Percentiles rank a stretch among this genome's conserved stretches.
Conservation (phyloP, 331 rosid species). For the Stylosanthes scabra region DNA sequence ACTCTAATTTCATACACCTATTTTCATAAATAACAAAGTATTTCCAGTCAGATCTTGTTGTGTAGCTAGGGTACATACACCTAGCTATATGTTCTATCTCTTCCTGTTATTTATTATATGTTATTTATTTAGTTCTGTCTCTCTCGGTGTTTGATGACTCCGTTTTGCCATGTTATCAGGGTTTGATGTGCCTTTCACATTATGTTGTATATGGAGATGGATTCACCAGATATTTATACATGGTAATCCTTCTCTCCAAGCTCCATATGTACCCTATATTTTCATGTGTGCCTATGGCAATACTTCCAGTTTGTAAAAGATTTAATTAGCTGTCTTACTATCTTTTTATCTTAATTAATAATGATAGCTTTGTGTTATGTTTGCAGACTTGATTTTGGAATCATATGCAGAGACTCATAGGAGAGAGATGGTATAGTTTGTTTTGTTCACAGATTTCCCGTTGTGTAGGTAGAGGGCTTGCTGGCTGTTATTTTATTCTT, state of each 20-base stretch:
- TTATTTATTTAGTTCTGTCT: not conserved
- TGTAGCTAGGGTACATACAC: too few species aligned
- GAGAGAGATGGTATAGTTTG: conserved; percentile 8
- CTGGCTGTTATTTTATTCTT: conserved; percentile 42
- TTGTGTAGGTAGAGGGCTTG: conserved; percentile 25
- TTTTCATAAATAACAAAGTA: not conserved
- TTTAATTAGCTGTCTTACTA: conserved; percentile 12
- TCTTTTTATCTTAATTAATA: conserved; percentile 29
- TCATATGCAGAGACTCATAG: conserved; percentile 27
- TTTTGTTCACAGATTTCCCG: conserved; percentile 10
- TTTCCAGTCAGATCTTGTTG: not conserved
- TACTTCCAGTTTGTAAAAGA: conserved; percentile 1
- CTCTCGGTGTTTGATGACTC: conserved; percentile 14
- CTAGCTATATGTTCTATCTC: not conserved
- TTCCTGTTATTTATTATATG: too few species aligned
- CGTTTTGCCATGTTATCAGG: conserved; percentile 26
- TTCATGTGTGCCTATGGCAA: not conserved
- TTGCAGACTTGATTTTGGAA: conserved; percentile 42
- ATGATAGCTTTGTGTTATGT: conserved; percentile 14
- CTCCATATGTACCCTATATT: conserved; percentile 21
- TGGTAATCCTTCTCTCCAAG: conserved; percentile 16
- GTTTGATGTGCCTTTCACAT: conserved; percentile 22
- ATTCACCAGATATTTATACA: conserved; percentile 18
- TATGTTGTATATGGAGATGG: conserved; percentile 19
- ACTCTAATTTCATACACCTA: not conserved